Conservation (phyloP, 2,329 filamentous ascomycete species). For the Phialocephala sp. region DNA sequence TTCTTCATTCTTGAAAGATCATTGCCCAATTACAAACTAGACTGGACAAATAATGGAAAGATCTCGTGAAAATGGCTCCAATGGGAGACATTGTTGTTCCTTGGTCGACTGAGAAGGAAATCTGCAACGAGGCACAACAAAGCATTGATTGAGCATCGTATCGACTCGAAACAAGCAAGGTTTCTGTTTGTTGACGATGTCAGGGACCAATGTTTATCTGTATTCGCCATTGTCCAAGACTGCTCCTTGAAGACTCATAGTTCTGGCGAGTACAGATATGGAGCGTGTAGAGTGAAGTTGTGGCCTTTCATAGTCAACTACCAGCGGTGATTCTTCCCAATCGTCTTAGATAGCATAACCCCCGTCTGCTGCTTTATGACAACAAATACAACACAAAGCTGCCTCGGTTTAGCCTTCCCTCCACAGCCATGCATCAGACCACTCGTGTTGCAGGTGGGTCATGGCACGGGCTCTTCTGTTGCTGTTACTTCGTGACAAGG, state of each 20-base stretch:
- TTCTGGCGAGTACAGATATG: too few relatives aligned
- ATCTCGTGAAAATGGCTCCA: neutral
- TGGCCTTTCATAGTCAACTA: neutral
- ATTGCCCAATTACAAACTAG: conserved; percentile 4
- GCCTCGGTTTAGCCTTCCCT: neutral
- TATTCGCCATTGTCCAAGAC: neutral
- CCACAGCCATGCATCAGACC: conserved; percentile 3
- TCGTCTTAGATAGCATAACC: neutral
- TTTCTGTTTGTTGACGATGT: conserved; percentile 2
- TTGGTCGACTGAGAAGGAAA: neutral
- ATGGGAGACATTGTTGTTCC: neutral
- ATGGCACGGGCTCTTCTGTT: neutral
- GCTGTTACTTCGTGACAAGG: conserved; percentile 7
- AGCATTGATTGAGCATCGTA: neutral
- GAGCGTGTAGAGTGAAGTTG: neutral
- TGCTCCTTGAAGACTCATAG: too few relatives aligned
- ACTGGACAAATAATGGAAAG: neutral
- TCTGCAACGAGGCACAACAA: neutral
- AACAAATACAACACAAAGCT: neutral
- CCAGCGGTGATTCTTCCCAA: neutral
- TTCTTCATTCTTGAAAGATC: neutral
- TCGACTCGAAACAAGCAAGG: neutral
- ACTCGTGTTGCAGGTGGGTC: neutral
- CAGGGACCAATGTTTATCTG: neutral
- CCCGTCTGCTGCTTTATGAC: neutral